Base-by-base conservation (phyloP, 306 rosid genomes). In the Sophora flavescens region DNA sequence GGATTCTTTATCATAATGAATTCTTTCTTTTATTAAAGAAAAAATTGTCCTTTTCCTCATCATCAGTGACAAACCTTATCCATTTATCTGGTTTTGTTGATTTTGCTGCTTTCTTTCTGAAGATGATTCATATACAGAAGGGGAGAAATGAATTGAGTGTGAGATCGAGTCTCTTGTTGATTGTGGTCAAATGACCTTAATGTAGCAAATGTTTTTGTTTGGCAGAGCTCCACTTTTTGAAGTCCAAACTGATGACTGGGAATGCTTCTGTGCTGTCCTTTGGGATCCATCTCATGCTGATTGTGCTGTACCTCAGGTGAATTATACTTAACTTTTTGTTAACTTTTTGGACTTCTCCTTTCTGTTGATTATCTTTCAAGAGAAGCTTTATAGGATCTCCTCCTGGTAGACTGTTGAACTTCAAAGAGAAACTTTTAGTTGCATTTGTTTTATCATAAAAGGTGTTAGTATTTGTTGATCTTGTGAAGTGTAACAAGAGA, bases 231-330 rank as follows among this genome's bases (percentile, higher is more conserved):
- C 90, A 18, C 78, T 86, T 70, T 84, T 84, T 54, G 82, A 83
- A 78, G 80, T 78, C 44, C 88, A 84, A 86, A 81, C 78, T 64
- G 80, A 81, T 74, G 63, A 35, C 14, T 86, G 90, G 90, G 90
- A 86, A 67, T 86, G 90, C 78, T 86, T 84, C 54, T 86, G 90
- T 75, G 87, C 84, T 56, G 63, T 86, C 58, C 82, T 71, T 45
- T 86, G 90, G 90, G 88, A 86, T 76, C 90, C 90, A 78, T 69
- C 75, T 47, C 86, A 84, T 45, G 87, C 87, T 77, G 90, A 86
- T 76, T 86, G 90, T 81, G 86, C 90, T 15, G 88, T 71, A 54
- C 90, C 87, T 45, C 90, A 86, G 90, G 90, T 86, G 73, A 78
- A 62, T 50, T 70, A 75, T 56, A 14, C 54, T 14, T 63, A 57